A percentile compares a stretch with the other conserved stretches of the same genome.
Conservation (phyloP, 805 yeast genomes). For the Candida maltosa region DNA sequence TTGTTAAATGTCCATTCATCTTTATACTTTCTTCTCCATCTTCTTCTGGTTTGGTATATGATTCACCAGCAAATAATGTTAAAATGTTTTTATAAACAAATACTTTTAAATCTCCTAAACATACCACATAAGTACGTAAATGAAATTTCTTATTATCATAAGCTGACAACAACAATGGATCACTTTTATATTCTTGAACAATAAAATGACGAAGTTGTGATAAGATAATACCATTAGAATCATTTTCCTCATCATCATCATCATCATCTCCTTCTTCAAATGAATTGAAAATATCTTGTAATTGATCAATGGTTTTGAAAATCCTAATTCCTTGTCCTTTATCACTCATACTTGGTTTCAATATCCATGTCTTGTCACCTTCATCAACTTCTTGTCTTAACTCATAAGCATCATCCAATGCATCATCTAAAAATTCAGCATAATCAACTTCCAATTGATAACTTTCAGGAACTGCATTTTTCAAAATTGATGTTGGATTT, state of each 20-base stretch:
- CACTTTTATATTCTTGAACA: conserved; percentile 73
- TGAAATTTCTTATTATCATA: conserved; percentile 80
- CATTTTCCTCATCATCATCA: conserved; percentile 41
- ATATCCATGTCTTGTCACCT: conserved; percentile 70
- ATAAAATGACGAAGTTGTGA: conserved; percentile 90
- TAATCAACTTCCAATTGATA: conserved; percentile 85
- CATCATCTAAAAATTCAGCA: conserved; percentile 93
- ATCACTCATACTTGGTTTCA: conserved; percentile 96
- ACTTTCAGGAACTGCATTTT: conserved; percentile 65
- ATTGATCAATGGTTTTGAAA: conserved; percentile 71
- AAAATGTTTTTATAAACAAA: conserved; percentile 78
- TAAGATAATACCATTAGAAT: conserved; percentile 66
- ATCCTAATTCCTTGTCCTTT: conserved; percentile 93
- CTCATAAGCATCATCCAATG: conserved; percentile 90
- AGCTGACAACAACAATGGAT: conserved; percentile 62
- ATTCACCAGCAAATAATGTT: conserved; percentile 69
- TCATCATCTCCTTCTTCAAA: conserved; percentile 59
- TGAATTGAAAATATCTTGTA: conserved; percentile 79
- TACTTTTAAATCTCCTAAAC: conserved; percentile 71
- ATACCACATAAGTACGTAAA: conserved; percentile 77
- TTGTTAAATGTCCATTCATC: conserved; percentile 81
- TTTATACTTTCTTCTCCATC: conserved; percentile 30
- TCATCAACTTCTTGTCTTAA: conserved; percentile 70
- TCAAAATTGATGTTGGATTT: conserved; percentile 64
- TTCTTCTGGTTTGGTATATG: conserved; percentile 37